Base-by-base conservation (phyloP, 306 rosid species). In the Trifolium pratense region DNA sequence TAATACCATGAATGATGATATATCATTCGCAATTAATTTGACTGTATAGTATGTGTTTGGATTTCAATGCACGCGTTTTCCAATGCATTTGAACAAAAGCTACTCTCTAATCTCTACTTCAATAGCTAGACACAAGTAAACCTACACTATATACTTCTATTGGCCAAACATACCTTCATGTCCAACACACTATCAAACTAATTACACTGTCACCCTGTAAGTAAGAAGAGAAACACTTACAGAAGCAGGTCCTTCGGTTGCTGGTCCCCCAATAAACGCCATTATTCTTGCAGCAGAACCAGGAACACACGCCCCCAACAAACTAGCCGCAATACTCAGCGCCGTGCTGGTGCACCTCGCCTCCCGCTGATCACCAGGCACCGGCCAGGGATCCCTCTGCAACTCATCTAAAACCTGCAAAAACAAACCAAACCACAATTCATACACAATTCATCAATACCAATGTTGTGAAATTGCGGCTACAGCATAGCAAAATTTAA, bases 291-390 rank as follows among this genome's bases (percentile, higher is more conserved):
- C 99, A 0, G 93, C 96, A 1, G 96, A 86, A 51, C 99, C 99
- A 17, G 99, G 99, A 68, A 94, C 97, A 46, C 99, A 94, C 0
- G 90, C 96, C 78, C 99, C 99, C 71, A 94, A 79, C 89, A 94
- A 86, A 86, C 96, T 84, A 53, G 96, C 97, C 0, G 96, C 99
- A 46, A 94, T 72, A 64, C 89, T 86, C 59, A 94, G 72, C 0
- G 97, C 97, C 1, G 97, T 84, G 72, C 99, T 85, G n/a, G 97
- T 88, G 86, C 96, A 91, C 83, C 99, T 84, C 5, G 89, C 21
- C 1, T 96, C 87, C 57, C 99, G 83, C 84, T 87, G 95, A 78
- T 94, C 97, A 1, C 89, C 90, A 0, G 93, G 91, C 67, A 91
- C 89, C 0, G 70, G 80, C 99, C 99, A 94, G 5, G 99, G 99